Evolutionary conservation across 306 rosid genomes (phyloP).

Genomic region (Lablab purpureus): DNA sequence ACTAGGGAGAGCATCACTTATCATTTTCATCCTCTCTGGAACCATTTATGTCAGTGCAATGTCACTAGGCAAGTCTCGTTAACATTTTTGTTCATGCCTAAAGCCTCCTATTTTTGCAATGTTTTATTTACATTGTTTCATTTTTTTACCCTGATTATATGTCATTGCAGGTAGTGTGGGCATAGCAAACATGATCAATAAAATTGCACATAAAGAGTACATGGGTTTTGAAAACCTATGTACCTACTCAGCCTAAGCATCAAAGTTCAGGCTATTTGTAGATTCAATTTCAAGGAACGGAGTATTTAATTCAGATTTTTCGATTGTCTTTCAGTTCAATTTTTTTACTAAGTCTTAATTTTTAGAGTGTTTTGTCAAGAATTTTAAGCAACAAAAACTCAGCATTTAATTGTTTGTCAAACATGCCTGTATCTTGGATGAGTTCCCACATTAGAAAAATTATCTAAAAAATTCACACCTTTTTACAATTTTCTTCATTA

Average conservation of each 20-base stretch:
- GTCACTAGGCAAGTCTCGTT: constrained; percentile 43
- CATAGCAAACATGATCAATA: constrained; percentile 58
- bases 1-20: constrained; percentile 67
- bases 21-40: constrained; percentile 68
- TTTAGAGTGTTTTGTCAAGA: background rate
- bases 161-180: constrained; percentile 66
- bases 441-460: too few species aligned
- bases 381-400: background rate
- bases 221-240: constrained; percentile 78
- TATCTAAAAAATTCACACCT: too few species aligned
- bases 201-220: constrained; percentile 60
- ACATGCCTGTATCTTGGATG: background rate
- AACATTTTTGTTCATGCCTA: background rate
- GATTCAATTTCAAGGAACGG: constrained; percentile 3
- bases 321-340: background rate
- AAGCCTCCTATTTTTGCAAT: background rate
- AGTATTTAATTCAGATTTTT: background rate
- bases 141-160: background rate
- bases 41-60: constrained; percentile 70
- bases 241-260: background rate
- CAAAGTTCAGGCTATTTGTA: background rate
- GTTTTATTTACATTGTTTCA: background rate
- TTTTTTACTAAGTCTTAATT: background rate
- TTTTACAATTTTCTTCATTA: too few species aligned
- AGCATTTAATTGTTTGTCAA: background rate